Base-by-base conservation (phyloP, 345 rosid genomes). In the Durio zibethinus region DNA sequence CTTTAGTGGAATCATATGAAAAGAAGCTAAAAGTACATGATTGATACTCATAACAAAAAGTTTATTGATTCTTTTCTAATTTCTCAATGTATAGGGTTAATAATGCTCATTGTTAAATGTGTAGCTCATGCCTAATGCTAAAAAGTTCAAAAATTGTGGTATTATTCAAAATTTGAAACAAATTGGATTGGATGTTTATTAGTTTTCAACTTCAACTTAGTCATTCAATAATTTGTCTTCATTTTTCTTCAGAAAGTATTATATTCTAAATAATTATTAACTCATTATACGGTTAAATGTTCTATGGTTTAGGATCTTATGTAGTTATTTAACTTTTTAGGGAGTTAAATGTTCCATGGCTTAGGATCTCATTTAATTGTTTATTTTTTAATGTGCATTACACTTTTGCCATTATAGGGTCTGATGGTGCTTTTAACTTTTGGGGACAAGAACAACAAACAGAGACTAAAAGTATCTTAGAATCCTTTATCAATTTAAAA, bases 391-490 rank as follows among this genome's bases (percentile, higher is more conserved):
- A 94, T 98, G 83, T 89, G 69, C 93, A 90, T 80, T 97, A 92
- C 77, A 94, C 98, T 21, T 93, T 94, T 87, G 94, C 98, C 33
- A 94, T 98, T 43, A 93, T 98, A 72, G 98, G 98, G 48, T 94
- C 98, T 11, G 98, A 94, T 81, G 98, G 98, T 61, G 92, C 97
- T 60, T 93, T 93, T 83, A 91, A 91, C 76, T 94, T 94, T 80
- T 94, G n/a, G 98, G 98, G 98, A 94, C 85, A 94, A 94, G 87
- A 98, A 94, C 78, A 94, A 95, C 75, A 94, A 94, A 81, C 98
- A 94, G 79, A 87, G 98, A 74, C 93, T 94, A 21, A 94, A 94
- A 98, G 97, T 92, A 76, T 14, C 67, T 65, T 63, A 66, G 18
- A 69, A 53, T 66, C n/a, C 10, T 78, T 36, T 62, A 20, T 68